phyloP scores from a whole-genome alignment of 1,284 basidiomycete species.

The Heterobasidion irregulare region DNA sequence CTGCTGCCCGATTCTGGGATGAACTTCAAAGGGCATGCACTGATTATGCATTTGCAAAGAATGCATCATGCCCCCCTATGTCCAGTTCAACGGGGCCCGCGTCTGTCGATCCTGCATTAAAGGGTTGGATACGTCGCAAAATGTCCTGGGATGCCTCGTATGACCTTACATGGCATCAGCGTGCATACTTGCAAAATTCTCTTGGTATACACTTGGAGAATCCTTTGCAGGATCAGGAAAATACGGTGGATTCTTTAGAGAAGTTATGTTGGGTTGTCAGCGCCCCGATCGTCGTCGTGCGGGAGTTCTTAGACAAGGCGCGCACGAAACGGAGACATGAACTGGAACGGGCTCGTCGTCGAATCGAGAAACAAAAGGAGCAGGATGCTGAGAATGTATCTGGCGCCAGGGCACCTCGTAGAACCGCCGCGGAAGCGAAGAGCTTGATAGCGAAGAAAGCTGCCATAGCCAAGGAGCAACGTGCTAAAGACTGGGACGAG shows the following conservation, averaged over 20 bases:
- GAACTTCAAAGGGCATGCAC: constrained; percentile 40
- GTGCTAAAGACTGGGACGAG: constrained; percentile 57
- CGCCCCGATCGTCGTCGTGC: constrained; percentile 44
- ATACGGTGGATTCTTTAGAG: constrained; percentile 27
- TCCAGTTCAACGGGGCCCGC: constrained; percentile 12
- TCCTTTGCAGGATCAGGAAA: constrained; percentile 40
- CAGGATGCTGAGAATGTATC: constrained; percentile 9
- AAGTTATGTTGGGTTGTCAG: constrained; percentile 44
- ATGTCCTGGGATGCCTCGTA: constrained; percentile 55
- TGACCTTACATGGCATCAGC: constrained; percentile 58
- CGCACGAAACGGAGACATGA: constrained; percentile 32
- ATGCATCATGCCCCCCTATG: neutral
- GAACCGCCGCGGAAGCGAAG: constrained; percentile 35
- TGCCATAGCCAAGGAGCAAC: constrained; percentile 41
- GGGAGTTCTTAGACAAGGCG: constrained; percentile 33
- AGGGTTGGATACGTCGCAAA: constrained; percentile 40
- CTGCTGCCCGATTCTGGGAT: constrained; percentile 47
- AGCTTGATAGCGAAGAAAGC: constrained; percentile 47
- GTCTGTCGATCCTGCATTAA: constrained; percentile 18
- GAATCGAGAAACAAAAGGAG: constrained; percentile 15
- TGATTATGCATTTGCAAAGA: constrained; percentile 20
- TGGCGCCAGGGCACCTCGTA: constrained; percentile 12
- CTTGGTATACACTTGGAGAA: constrained; percentile 38
- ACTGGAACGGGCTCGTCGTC: constrained; percentile 29
- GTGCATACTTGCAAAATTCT: constrained; percentile 48